phyloP scores from a whole-genome alignment of 192 early-diverging fungal genomes.

The Umbelopsis sp. region DNA sequence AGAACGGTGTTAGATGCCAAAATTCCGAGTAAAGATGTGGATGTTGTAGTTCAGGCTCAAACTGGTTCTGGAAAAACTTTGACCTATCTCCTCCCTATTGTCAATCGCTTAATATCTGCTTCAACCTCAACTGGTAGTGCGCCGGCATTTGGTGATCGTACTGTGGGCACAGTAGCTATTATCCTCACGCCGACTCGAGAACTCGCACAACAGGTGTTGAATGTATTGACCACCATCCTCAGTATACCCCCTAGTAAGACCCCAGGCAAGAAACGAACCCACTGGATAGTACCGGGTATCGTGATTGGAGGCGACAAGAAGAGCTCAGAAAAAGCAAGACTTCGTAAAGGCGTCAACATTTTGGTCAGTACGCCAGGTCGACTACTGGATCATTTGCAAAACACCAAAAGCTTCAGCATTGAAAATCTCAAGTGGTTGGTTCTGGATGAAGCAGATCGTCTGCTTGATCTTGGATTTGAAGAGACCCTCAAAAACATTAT shows the following conservation, averaged over 20 bases:
- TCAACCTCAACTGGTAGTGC: conserved; percentile 48
- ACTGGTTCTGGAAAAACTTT: conserved; percentile 99
- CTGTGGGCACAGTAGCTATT: conserved; percentile 87
- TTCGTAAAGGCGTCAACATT: conserved; percentile 87
- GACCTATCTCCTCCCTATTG: conserved; percentile 90
- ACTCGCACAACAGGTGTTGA: conserved; percentile 92
- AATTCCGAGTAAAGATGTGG: conserved; percentile 53
- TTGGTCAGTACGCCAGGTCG: conserved; percentile 96
- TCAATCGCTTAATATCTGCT: conserved; percentile 82
- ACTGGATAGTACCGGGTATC: conserved; percentile 85
- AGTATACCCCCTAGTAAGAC: conserved; percentile 51
- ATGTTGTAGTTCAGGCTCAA: conserved; percentile 91
- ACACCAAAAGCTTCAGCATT: conserved; percentile 81
- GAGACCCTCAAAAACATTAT: conserved; percentile 74
- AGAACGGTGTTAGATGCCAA: conserved; percentile 45
- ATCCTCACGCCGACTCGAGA: conserved; percentile 97
- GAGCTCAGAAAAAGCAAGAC: conserved; percentile 76
- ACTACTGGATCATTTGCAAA: conserved; percentile 83
- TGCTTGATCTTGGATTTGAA: conserved; percentile 94
- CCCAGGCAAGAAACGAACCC: conserved; percentile 43
- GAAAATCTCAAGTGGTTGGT: conserved; percentile 93
- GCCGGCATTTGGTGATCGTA: conserved; percentile 48
- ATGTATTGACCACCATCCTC: conserved; percentile 74
- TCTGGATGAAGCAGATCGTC: conserved; percentile 95
- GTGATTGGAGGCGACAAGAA: conserved; percentile 84